A percentile compares a stretch with the other conserved stretches of the same genome.
Conservation (phyloP, 108 stramenopile genomes). For the Cyclotella atomus region DNA sequence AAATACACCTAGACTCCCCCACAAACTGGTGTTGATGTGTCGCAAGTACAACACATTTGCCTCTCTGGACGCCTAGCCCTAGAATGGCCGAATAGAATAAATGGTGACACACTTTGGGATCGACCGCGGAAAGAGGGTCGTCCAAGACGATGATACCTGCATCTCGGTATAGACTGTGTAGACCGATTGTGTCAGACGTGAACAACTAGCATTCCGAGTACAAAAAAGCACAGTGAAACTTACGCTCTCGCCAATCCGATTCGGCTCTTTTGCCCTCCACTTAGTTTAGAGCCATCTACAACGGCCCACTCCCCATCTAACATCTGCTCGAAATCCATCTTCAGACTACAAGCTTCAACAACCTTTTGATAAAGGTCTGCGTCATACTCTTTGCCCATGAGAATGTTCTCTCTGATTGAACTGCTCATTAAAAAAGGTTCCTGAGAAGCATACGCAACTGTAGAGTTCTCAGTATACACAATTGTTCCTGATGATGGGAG, state of each 20-base stretch:
- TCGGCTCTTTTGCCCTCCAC: slow-evolving; percentile 93
- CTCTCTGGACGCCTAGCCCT: slow-evolving; percentile 49
- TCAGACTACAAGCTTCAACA: slow-evolving; percentile 73
- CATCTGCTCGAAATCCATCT: slow-evolving; percentile 67
- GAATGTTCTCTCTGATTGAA: slow-evolving; percentile 87
- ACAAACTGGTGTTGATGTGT: slow-evolving; percentile 95
- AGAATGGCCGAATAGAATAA: slow-evolving; percentile 65
- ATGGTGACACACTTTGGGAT: slow-evolving; percentile 77
- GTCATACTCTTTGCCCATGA: slow-evolving; percentile 66
- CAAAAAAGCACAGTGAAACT: background rate
- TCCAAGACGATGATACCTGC: slow-evolving; percentile 83
- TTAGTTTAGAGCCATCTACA: slow-evolving; percentile 88
- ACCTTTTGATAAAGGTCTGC: slow-evolving; percentile 63
- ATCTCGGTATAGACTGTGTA: slow-evolving; percentile 19
- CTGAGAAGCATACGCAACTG: slow-evolving; percentile 86
- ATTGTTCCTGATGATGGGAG: slow-evolving; percentile 49
- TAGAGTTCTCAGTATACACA: slow-evolving; percentile 34
- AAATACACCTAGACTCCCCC: slow-evolving; percentile 64
- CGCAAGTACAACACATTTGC: slow-evolving; percentile 82
- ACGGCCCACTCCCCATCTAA: slow-evolving; percentile 81
- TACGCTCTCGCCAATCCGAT: slow-evolving; percentile 79
- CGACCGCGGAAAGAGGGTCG: slow-evolving; percentile 94
- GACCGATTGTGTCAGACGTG: background rate
- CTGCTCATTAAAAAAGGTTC: slow-evolving; percentile 92
- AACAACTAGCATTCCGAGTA: too few relatives aligned